Evolutionary conservation across 169 alveolate species (phyloP), one percentile per base, ranked within the genome.

Genomic region (Cardiosporidium cionae): DNA sequence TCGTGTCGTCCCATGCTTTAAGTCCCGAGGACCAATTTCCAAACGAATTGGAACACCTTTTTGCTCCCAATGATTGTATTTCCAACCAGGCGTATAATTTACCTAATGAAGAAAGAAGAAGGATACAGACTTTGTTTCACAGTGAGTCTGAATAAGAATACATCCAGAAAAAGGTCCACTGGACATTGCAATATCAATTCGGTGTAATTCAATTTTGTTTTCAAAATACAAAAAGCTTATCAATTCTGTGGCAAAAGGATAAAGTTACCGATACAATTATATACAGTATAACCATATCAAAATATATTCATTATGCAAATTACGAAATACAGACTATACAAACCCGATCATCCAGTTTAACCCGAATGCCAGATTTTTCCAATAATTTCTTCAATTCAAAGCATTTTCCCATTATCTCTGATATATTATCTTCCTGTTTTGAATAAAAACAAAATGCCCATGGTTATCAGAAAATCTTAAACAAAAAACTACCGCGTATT

Each of bases 71-170:
- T 97, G 96, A 86, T 97, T 96, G 87, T 82, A 98, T 88, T 98
- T 98, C 96, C 96, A 98, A 25, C 99, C 99, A 35, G 99, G 99
- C 5, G 96, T 92, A 83, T 96, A 95, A 78, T 93, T 91, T n/a
- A 84, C 92, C 82, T 98, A 89, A 76, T 92, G 98, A 85, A 93
- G 98, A 28, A 69, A 44, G 33, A 32, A n/a, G n/a, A n/a, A n/a
- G n/a, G n/a, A n/a, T n/a, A n/a, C n/a, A n/a, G n/a, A n/a, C n/a
- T n/a, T n/a, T n/a, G n/a, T n/a, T n/a, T n/a, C n/a, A n/a, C n/a
- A n/a, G n/a, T n/a, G n/a, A n/a, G n/a, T n/a, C n/a, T n/a, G n/a
- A n/a, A n/a, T n/a, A n/a, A n/a, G 9, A 16, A n/a, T n/a, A 44
- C 25, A 16, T 44, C 58, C 25, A n/a, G n/a, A 44, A n/a, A 16